Evolutionary conservation across 768 basidiomycete genomes (phyloP).

Genomic region (Calvatia gigantea): DNA sequence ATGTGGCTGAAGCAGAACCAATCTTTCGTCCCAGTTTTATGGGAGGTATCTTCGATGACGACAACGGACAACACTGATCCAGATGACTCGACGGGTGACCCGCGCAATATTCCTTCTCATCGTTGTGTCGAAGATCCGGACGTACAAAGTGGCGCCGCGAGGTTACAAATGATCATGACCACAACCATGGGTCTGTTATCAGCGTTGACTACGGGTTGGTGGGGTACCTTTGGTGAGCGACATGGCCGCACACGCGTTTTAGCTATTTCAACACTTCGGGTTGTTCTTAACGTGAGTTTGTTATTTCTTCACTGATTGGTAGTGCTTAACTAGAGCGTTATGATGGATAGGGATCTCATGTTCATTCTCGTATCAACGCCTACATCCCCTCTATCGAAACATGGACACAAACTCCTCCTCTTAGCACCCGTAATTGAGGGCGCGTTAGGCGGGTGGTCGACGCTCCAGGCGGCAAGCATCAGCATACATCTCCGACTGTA

Average conservation of each 20-base stretch:
- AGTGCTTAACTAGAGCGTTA: constrained; percentile 6
- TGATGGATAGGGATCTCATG: constrained; percentile 76
- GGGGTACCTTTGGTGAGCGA: constrained; percentile 81
- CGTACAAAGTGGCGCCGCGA: constrained; percentile 70
- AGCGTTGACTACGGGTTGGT: constrained; percentile 85
- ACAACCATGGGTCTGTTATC: constrained; percentile 77
- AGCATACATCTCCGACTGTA: constrained; percentile 83
- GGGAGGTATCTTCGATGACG: not conserved
- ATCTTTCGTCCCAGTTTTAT: constrained; percentile 2
- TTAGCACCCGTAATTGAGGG: constrained; percentile 84
- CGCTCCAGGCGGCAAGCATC: constrained; percentile 73
- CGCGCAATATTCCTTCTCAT: constrained; percentile 26
- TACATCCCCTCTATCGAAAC: constrained; percentile 51
- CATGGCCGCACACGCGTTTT: constrained; percentile 78
- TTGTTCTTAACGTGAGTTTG: constrained; percentile 34
- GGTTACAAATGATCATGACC: constrained; percentile 72
- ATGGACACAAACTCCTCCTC: constrained; percentile 75
- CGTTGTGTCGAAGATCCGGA: constrained; percentile 43
- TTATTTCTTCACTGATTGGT: constrained; percentile 2
- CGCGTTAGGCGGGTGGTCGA: constrained; percentile 77
- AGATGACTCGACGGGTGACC: constrained; percentile 10
- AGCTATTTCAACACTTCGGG: constrained; percentile 66
- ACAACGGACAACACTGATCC: constrained; percentile 29
- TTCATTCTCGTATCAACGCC: constrained; percentile 82
- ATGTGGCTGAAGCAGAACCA: constrained; percentile 10